Evolutionary conservation across 768 basidiomycete genomes (phyloP).

Genomic region (Tylopilus cervinicoccineus): DNA sequence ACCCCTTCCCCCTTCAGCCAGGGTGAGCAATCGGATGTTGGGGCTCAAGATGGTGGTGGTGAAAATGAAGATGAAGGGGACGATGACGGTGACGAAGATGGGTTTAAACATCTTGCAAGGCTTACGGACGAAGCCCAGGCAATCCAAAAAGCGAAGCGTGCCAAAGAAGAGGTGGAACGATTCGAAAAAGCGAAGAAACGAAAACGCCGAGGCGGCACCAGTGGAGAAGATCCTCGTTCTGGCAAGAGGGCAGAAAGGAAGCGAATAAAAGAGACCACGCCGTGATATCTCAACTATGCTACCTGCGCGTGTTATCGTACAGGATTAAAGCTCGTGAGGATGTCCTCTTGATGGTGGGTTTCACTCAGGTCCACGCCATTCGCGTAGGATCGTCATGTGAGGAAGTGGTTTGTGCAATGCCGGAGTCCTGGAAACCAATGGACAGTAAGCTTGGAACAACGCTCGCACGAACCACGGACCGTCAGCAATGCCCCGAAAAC

Average conservation of each 20-base stretch:
- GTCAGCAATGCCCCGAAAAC: background rate
- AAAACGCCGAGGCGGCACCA: slow-evolving; percentile 22
- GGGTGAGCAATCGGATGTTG: slow-evolving; percentile 19
- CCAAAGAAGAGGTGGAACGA: slow-evolving; percentile 26
- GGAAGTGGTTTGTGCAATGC: background rate
- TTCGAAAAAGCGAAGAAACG: slow-evolving; percentile 29
- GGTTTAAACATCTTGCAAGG: slow-evolving; percentile 29
- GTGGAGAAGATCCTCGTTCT: slow-evolving; percentile 3
- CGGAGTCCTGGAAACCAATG: background rate
- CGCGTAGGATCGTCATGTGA: slow-evolving; percentile 1
- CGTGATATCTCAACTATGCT: slow-evolving; percentile 5
- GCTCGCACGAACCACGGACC: background rate
- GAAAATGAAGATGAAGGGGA: slow-evolving; percentile 7
- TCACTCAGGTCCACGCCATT: background rate
- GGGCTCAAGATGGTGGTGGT: slow-evolving; percentile 4
- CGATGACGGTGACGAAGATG: slow-evolving; percentile 29
- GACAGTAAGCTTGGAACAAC: slow-evolving; percentile 1
- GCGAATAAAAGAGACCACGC: slow-evolving; percentile 7
- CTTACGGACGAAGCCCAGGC: slow-evolving; percentile 29
- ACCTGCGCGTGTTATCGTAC: background rate
- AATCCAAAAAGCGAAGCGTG: slow-evolving; percentile 20
- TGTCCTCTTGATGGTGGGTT: background rate
- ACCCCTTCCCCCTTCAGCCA: slow-evolving; percentile 1
- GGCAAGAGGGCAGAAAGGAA: slow-evolving; percentile 14
- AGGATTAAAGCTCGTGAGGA: background rate